These are phyloP conservation scores for Furcasterigmium sp. DNA, from an alignment of 2,329 filamentous ascomycete species.

Conservation along the genomic window DNA sequence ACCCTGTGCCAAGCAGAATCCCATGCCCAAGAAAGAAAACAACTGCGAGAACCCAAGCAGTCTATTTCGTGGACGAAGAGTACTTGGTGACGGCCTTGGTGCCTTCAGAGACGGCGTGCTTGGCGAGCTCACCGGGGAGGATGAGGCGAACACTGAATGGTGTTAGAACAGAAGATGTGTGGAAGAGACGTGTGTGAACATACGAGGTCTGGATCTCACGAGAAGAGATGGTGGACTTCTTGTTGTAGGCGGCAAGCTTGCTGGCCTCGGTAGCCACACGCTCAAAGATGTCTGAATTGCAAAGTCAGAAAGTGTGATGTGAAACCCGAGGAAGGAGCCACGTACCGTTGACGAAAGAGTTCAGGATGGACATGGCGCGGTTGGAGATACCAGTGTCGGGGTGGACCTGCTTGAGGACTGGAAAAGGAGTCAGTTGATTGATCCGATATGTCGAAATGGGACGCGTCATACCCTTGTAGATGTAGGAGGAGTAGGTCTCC, in stretches of 20 bases:
- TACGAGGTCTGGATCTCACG: constrained; percentile 98
- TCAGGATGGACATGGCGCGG: constrained; percentile 98
- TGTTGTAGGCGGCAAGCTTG: constrained; percentile 99
- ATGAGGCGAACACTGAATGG: constrained; percentile 75
- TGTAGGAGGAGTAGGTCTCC: constrained; percentile 99
- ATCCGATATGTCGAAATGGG: too few species aligned
- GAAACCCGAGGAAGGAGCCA: constrained; percentile 9
- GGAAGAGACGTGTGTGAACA: constrained; percentile 20
- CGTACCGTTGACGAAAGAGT: constrained; percentile 98
- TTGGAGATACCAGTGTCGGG: constrained; percentile 99
- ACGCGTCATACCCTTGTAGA: constrained; percentile 85
- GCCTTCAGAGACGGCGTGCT: constrained; percentile 98
- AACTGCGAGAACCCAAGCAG: constrained; percentile 39
- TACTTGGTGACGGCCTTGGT: constrained; percentile 99
- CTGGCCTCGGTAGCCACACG: constrained; percentile 97
- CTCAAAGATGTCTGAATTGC: constrained; percentile 87
- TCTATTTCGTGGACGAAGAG: constrained; percentile 98
- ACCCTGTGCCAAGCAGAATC: constrained; percentile 51
- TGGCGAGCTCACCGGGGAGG: constrained; percentile 96
- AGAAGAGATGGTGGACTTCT: constrained; percentile 99
- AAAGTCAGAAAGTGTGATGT: constrained; percentile 16
- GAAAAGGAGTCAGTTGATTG: background rate
- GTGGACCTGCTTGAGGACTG: constrained; percentile 99
- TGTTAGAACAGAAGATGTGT: constrained; percentile 48
- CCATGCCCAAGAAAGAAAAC: constrained; percentile 52